Base-by-base conservation (phyloP, 371 early-diverging fungal species). In the Mortierella sp. region DNA sequence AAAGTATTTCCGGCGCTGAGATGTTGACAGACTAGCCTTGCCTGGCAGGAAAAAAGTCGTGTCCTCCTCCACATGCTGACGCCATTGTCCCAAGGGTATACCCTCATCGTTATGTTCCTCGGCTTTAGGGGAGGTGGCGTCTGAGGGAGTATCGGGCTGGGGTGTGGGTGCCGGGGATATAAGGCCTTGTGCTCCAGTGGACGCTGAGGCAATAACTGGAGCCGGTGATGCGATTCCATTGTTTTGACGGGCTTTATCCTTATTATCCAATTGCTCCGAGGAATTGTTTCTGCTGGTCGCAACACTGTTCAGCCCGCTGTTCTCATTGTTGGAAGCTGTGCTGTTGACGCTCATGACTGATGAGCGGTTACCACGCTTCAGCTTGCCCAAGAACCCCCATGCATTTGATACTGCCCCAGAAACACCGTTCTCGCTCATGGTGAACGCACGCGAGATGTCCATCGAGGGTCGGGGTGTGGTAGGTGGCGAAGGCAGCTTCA, bases 1-100 rank as follows among this genome's bases (percentile, higher is more conserved):
- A 66, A 89, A 92, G 64, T 83, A 76, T 55, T 84, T 86, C 56
- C 92, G 83, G 68, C 90, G 72, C 47, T 79, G 70, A 0, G 65
- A 12, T 12, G 70, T 70, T 31, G 48, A 47, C 52, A 79, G 8
- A n/a, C 42, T 67, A 2, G 63, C 19, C 32, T 58, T 26, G 12
- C 56, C 56, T 4, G 67, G 64, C 27, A 71, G 4, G n/a, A 67
- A 72, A 32, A 78, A 67, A 7, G 68, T 58, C n/a, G 72, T 78
- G 30, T 78, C 79, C 47, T 78, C 79, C 6, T 78, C 79, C 6
- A 78, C 34, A 14, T 50, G 39, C 28, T 56, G 64, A 11, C 71
- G 72, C 72, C 72, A 67, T 24, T 42, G 57, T 1, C 75, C 73
- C 17, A 66, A 50, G 21, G 75, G 67, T 47, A 64, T 57, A 6